These are phyloP conservation scores for Colletotrichum falcatum DNA, from an alignment of 2,329 filamentous ascomycete species.

Conservation along the genomic window DNA sequence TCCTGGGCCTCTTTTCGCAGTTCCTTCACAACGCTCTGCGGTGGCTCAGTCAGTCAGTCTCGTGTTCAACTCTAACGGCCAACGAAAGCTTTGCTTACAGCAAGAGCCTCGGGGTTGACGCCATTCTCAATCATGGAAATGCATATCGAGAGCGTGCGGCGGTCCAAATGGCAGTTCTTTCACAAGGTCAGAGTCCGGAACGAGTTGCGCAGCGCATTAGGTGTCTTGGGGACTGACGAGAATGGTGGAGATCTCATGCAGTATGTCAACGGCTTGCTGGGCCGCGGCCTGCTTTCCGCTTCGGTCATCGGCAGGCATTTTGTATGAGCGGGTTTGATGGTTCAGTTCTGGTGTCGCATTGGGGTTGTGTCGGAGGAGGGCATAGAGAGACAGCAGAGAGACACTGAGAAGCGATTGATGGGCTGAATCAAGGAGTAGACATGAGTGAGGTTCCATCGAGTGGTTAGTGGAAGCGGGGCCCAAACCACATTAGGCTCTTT, in stretches of 20 bases:
- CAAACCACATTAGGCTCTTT: not conserved
- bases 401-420: slow-evolving; percentile 6
- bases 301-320: slow-evolving; percentile 56
- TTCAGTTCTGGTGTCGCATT: slow-evolving; percentile 10
- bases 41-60: slow-evolving; percentile 1
- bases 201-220: not conserved
- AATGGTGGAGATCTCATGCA: slow-evolving; percentile 88
- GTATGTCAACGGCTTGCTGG: slow-evolving; percentile 84
- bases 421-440: not conserved
- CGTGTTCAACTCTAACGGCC: not conserved
- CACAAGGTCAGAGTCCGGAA: slow-evolving; percentile 26
- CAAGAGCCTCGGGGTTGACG: slow-evolving; percentile 93
- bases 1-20: slow-evolving; percentile 68
- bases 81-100: slow-evolving; percentile 73
- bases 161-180: slow-evolving; percentile 93
- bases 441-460: slow-evolving; percentile 7
- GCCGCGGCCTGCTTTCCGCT: slow-evolving; percentile 79
- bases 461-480: slow-evolving; percentile 24
- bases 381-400: slow-evolving; percentile 4
- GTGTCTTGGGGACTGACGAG: slow-evolving; percentile 69
- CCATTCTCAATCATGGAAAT: slow-evolving; percentile 98
- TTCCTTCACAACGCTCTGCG: slow-evolving; percentile 70
- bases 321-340: slow-evolving; percentile 6
- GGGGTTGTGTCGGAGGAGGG: not conserved
- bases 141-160: slow-evolving; percentile 91